These are phyloP conservation scores for Serendipita sp. DNA, from an alignment of 768 basidiomycete genomes.

Conservation along the genomic window DNA sequence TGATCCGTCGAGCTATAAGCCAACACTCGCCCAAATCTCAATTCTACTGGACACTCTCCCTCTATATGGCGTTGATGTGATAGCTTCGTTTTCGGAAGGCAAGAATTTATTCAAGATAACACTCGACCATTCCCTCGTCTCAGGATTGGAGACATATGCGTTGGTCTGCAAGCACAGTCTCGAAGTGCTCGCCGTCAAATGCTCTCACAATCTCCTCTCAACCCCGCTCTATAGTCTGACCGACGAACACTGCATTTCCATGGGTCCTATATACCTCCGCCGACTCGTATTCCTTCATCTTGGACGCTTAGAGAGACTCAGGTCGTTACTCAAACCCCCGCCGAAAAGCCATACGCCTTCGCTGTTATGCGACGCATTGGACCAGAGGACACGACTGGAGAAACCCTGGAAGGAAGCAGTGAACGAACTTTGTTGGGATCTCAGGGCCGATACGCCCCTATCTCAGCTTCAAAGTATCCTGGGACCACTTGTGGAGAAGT, in stretches of 20 bases:
- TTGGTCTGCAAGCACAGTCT: conserved; percentile 52
- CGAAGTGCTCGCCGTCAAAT: conserved; percentile 56
- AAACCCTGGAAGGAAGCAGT: background rate
- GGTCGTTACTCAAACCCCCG: conserved; percentile 34
- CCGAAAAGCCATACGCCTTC: conserved; percentile 63
- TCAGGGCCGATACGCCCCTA: background rate
- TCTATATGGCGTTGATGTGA: background rate
- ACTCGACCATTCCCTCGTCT: conserved; percentile 48
- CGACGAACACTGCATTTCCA: conserved; percentile 47
- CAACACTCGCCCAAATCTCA: conserved; percentile 16
- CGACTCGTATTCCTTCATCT: conserved; percentile 27
- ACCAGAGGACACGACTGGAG: background rate
- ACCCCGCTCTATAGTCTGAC: conserved; percentile 50
- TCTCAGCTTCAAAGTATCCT: background rate
- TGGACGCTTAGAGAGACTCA: conserved; percentile 23
- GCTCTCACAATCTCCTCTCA: conserved; percentile 59
- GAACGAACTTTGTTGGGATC: background rate
- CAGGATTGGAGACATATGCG: conserved; percentile 56
- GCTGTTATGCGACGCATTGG: conserved; percentile 26
- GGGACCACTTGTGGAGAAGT: conserved; percentile 1
- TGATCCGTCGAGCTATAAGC: conserved; percentile 59
- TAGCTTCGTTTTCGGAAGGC: background rate
- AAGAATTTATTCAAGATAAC: conserved; percentile 29
- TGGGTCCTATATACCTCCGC: conserved; percentile 29
- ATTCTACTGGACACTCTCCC: background rate